Percentiles rank a stretch among this genome's conserved stretches.
phyloP scores from a whole-genome alignment of 2,329 filamentous ascomycete species.

The Venturia asperata region DNA sequence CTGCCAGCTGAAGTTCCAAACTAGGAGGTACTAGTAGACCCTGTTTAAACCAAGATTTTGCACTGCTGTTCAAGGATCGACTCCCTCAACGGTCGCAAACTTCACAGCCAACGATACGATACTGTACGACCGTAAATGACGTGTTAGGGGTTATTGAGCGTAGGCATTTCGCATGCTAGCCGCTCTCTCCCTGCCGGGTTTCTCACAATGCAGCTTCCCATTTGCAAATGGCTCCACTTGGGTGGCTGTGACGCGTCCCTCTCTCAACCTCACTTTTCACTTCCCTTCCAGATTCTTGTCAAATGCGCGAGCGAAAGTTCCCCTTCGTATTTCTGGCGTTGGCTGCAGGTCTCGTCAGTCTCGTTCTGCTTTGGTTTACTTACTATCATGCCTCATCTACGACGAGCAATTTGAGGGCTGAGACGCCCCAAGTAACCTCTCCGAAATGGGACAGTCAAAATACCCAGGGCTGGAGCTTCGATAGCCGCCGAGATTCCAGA shows the following conservation, averaged over 20 bases:
- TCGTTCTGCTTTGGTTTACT: slow-evolving; percentile 9
- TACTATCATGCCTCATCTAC: not conserved
- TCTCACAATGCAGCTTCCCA: not conserved
- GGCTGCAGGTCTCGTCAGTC: slow-evolving; percentile 1
- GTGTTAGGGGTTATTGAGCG: not conserved
- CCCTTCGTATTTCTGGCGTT: not conserved
- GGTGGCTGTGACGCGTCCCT: not conserved
- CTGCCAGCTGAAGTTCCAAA: too few relatives aligned
- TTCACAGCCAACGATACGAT: not conserved
- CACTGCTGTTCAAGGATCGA: not conserved
- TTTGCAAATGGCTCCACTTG: not conserved
- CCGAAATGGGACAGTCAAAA: not conserved
- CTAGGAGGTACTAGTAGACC: too few relatives aligned
- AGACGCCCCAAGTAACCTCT: not conserved
- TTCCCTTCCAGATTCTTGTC: not conserved
- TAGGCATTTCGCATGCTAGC: not conserved
- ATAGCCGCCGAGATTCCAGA: slow-evolving; percentile 23
- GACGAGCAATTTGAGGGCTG: not conserved
- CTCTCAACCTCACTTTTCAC: not conserved
- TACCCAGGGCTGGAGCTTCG: slow-evolving; percentile 13
- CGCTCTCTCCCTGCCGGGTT: not conserved
- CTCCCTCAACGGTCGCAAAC: not conserved
- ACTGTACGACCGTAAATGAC: not conserved
- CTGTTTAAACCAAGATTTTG: slow-evolving; percentile 2
- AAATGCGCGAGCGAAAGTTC: not conserved